Evolutionary conservation across 2,329 filamentous ascomycete genomes (phyloP).

Genomic region (Pseudomassariella vexata): DNA sequence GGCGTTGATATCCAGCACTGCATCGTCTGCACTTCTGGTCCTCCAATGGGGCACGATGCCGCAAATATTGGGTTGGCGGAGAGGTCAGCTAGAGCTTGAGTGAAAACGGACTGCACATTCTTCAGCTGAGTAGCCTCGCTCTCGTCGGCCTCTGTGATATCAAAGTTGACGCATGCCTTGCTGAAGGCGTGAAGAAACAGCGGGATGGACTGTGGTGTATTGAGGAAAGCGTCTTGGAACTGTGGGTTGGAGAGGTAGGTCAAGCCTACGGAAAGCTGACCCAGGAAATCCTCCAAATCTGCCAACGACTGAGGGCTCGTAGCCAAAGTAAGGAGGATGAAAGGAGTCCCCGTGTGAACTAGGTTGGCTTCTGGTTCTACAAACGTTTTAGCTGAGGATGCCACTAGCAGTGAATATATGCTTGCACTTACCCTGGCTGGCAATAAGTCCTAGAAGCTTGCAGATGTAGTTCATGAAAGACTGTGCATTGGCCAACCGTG

Average conservation of each 20-base stretch:
- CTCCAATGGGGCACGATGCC: slow-evolving; percentile 33
- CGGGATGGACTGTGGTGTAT: slow-evolving; percentile 27
- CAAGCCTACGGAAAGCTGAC: slow-evolving; percentile 44
- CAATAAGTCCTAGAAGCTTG: slow-evolving; percentile 50
- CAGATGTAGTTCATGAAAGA: slow-evolving; percentile 46
- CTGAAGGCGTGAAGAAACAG: slow-evolving; percentile 43
- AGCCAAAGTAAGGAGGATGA: slow-evolving; percentile 45
- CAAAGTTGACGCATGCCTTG: slow-evolving; percentile 38
- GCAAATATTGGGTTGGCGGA: slow-evolving; percentile 44
- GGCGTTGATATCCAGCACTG: slow-evolving; percentile 39
- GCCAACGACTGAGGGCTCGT: slow-evolving; percentile 29
- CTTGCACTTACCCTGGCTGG: slow-evolving; percentile 43
- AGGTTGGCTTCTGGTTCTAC: slow-evolving; percentile 38
- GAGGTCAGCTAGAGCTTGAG: slow-evolving; percentile 44
- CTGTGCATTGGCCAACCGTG: slow-evolving; percentile 33
- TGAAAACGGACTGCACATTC: slow-evolving; percentile 42
- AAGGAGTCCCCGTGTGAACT: slow-evolving; percentile 40
- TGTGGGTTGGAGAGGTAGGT: slow-evolving; percentile 49
- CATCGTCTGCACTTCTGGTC: slow-evolving; percentile 34
- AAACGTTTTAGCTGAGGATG: slow-evolving; percentile 10
- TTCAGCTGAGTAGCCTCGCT: slow-evolving; percentile 41
- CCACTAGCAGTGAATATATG: no score
- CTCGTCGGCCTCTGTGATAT: slow-evolving; percentile 35
- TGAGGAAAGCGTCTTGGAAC: slow-evolving; percentile 44
- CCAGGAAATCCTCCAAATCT: slow-evolving; percentile 50